Evolutionary conservation across 2,329 filamentous ascomycete species (phyloP).

Genomic region (Verticillium albo-atrum): DNA sequence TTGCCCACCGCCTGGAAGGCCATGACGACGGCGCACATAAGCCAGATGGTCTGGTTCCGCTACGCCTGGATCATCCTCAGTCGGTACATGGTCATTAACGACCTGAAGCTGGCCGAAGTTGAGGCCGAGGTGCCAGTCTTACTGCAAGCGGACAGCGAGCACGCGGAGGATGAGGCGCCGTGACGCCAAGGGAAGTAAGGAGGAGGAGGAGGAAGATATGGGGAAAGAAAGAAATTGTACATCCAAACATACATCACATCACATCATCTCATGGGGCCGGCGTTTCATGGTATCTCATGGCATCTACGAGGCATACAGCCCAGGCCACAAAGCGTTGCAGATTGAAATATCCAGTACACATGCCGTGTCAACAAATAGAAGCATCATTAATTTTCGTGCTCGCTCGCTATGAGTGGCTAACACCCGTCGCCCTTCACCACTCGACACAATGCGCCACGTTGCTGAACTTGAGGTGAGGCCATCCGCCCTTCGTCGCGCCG

Average conservation of each 20-base stretch:
- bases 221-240: neutral
- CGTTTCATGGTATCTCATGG: neutral
- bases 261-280: conserved; percentile 1
- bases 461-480: neutral
- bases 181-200: neutral
- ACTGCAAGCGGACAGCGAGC: neutral
- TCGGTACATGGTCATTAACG: conserved; percentile 94
- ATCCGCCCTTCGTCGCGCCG: neutral
- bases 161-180: neutral
- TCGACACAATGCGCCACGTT: neutral
- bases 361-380: neutral
- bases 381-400: neutral
- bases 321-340: conserved; percentile 1
- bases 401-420: neutral
- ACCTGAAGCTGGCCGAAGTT: conserved; percentile 57
- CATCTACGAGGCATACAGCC: neutral
- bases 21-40: conserved; percentile 86
- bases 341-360: neutral
- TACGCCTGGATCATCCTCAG: conserved; percentile 92
- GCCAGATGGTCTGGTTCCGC: conserved; percentile 98
- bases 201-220: neutral
- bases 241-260: neutral
- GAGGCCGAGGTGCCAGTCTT: neutral
- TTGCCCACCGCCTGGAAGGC: conserved; percentile 64
- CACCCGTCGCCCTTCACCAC: neutral